Evolutionary conservation across 495 filamentous ascomycete genomes (phyloP), one percentile per base, ranked within the genome.

Genomic region (Trichoderma erinaceum): DNA sequence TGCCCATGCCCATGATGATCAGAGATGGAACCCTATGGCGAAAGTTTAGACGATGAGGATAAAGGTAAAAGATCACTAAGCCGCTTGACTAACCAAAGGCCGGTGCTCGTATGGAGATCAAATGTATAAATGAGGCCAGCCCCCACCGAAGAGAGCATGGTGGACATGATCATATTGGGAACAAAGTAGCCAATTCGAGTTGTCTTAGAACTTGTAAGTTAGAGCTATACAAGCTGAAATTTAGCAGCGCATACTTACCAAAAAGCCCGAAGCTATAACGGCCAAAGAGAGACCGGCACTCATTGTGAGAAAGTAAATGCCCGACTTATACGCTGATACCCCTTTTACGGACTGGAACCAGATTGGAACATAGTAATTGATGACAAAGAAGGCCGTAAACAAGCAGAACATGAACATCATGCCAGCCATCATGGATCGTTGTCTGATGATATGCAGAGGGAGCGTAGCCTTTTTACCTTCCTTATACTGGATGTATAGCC

Each of bases 261-360:
- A 69, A 1, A 74, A 71, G 12, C 91, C 88, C 2, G 82, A 74
- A 0, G 87, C 23, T 4, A 92, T 81, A 8, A 84, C 84, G 6
- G 71, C 69, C 2, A 78, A 12, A 0, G 81, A 73, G 27, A 80
- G 76, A 15, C 72, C 71, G 15, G 79, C 67, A 66, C 83, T 75
- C 67, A 79, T 70, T 0, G 86, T 79, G 23, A 88, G 68, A 41
- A 83, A 77, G 71, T 81, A 76, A 52, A 87, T 83, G 41, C 85
- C 85, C 21, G 81, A 85, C 68, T 82, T 77, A 16, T 79, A 75
- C 0, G 86, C 83, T 0, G 76, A 77, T 5, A 76, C 75, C 3
- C 79, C 82, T 58, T 85, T 82, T 64, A 87, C 82, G 10, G 85
- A 84, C 73, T 93, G 90, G 75, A 92, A 91, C 83, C 85, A 92